phyloP scores from a whole-genome alignment of 176 grass and related monocot genomes.

The Hyparrhenia diplandra region DNA sequence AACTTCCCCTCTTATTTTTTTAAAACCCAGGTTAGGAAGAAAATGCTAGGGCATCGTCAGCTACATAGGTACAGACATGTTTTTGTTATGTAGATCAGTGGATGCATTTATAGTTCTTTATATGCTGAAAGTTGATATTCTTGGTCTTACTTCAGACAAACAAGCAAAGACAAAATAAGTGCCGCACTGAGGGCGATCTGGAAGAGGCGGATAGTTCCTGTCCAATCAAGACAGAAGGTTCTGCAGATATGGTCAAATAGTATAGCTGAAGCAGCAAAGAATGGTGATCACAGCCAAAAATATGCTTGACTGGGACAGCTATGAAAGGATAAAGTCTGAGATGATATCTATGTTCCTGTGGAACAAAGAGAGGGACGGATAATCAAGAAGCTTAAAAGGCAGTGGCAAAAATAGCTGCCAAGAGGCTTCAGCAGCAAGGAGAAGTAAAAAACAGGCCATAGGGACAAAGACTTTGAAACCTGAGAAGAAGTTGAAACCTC shows the following conservation, averaged over 20 bases:
- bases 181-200: constrained; percentile 50
- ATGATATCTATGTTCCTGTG: constrained; percentile 37
- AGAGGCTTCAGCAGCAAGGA: constrained; percentile 15
- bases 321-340: constrained; percentile 52
- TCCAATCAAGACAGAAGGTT: constrained; percentile 37
- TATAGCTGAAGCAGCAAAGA: constrained; percentile 65
- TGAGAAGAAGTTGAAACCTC: constrained; percentile 14
- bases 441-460: constrained; percentile 16
- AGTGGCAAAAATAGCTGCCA: constrained; percentile 26
- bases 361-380: constrained; percentile 36
- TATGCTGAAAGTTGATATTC: constrained; percentile 4
- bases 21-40: constrained; percentile 70
- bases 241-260: constrained; percentile 49
- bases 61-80: constrained; percentile 54
- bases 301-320: constrained; percentile 74
- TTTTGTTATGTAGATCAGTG: constrained; percentile 8
- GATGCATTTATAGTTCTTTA: background rate
- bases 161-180: constrained; percentile 67
- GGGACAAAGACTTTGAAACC: background rate
- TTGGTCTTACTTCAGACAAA: constrained; percentile 43
- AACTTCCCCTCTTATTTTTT: background rate
- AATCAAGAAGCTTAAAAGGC: constrained; percentile 35
- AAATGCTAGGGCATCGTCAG: constrained; percentile 57
- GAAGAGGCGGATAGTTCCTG: constrained; percentile 47
- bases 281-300: constrained; percentile 45